Base-by-base conservation (phyloP, 257 asterid genomes). In the Solanum paucissectum region DNA sequence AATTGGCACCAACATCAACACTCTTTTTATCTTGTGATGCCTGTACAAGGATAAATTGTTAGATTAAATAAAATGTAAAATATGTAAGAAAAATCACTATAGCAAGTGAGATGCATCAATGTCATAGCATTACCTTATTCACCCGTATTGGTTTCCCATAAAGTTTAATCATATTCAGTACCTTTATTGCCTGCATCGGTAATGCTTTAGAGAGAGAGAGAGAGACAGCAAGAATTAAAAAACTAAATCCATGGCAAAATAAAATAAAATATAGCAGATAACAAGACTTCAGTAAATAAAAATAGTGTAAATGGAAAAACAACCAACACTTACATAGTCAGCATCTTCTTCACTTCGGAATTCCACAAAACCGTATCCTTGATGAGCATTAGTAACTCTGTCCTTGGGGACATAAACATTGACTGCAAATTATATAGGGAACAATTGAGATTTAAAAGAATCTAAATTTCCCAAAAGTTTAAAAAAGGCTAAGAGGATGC, bases 341-440 rank as follows among this genome's bases (percentile, higher is more conserved):
- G 99, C 99, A 93, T 95, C 99, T 91, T 96, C 99, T 92, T 96
- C 99, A 86, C 99, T 93, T 88, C 98, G 94, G 89, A 95, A 96
- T 92, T 95, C 99, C 87, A 95, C 98, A 92, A 95, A 95, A 84
- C 98, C 98, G 74, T 96, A 96, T 36, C 98, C 98, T 92, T 96
- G 98, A 92, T 95, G 98, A 55, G 98, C 94, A 91, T 91, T 94
- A 76, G 98, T 95, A 76, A 96, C 98, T 92, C 98, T 93, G 89
- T 96, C 99, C 91, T 96, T 96, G 75, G 99, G 99, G 81, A 96
- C 99, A 90, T 96, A 96, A 52, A 96, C 98, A 89, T 96, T 95
- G 71, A 96, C 98, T 96, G 90, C 60, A 86, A 37, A 21, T 75
- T 75, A 75, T 21, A 21, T 11, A 75, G 55, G 13, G 6, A 75